Evolutionary conservation across 805 yeast genomes (phyloP).

Genomic region (Suhomyces prunicola): DNA sequence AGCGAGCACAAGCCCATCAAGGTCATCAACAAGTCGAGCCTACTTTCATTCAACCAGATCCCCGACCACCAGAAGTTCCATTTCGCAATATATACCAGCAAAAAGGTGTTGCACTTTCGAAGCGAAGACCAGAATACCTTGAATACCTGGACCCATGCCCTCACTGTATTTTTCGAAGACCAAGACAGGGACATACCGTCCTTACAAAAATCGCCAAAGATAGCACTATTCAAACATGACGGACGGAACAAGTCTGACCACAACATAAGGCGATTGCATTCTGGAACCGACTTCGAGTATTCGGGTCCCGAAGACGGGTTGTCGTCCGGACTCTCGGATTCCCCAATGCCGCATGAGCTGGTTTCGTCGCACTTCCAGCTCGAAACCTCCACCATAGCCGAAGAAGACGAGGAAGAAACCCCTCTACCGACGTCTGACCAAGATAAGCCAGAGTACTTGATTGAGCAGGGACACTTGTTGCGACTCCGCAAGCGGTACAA

Average conservation of each 20-base stretch:
- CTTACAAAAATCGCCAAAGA: neutral
- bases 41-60: slow-evolving; percentile 17
- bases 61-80: slow-evolving; percentile 13
- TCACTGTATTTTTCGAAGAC: slow-evolving; percentile 8
- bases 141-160: slow-evolving; percentile 16
- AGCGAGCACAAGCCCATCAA: slow-evolving; percentile 35
- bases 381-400: slow-evolving; percentile 1
- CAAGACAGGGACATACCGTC: neutral
- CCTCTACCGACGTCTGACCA: neutral
- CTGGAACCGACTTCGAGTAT: slow-evolving; percentile 3
- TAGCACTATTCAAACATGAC: neutral
- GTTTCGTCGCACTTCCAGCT: neutral
- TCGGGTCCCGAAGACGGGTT: slow-evolving; percentile 7
- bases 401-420: slow-evolving; percentile 2
- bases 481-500: slow-evolving; percentile 41
- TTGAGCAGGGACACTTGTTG: slow-evolving; percentile 42
- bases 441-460: slow-evolving; percentile 16
- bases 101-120: slow-evolving; percentile 19
- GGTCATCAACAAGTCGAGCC: slow-evolving; percentile 25
- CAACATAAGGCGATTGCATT: neutral
- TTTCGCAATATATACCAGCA: slow-evolving; percentile 23
- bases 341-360: slow-evolving; percentile 2
- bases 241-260: neutral
- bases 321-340: slow-evolving; percentile 10
- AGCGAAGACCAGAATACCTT: slow-evolving; percentile 8